Base-by-base conservation (phyloP, 2,329 filamentous ascomycete genomes). In the Plenodomus lindquistii region DNA sequence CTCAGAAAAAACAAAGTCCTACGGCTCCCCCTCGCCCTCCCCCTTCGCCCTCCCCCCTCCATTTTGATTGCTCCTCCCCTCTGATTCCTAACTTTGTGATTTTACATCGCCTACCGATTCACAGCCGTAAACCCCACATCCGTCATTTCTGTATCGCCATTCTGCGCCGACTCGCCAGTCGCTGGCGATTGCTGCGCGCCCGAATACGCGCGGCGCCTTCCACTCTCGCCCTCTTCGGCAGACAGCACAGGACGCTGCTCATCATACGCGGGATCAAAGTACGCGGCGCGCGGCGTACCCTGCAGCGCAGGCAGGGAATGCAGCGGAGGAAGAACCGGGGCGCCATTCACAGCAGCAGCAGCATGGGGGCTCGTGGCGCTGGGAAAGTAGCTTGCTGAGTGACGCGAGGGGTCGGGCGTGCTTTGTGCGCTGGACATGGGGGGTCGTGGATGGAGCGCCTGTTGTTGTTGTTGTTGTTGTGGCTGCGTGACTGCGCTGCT, bases 101-200 rank as follows among this genome's bases (percentile, higher is more conserved):
- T 24, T 24, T 10, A 24, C 22, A 5, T n/a, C 5, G 42, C 16
- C 60, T 67, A 73, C 46, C 67, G 64, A 55, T 73, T 73, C 15
- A 70, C 70, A 17, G 71, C 59, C 15, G 71, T 69, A 52, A 74
- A 74, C 8, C 65, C 68, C 19, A 62, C 68, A 27, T 74, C 72
- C n/a, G 56, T 60, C 73, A 75, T 75, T 57, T 75, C 72, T 1
- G 67, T 71, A 31, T 73, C 70, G n/a, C 72, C 71, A 37, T 74
- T 73, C 55, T 66, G 63, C 22, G 57, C 58, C 15, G 50, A 24
- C 34, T 63, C 55, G 15, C 50, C 45, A 3, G 57, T 42, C 6
- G 57, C 19, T 16, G 50, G 36, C 18, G 46, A 54, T 10, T 55
- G 51, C 29, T 64, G 56, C 0, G 66, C 59, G 9, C 67, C 60